Evolutionary conservation across 2,329 filamentous ascomycete species (phyloP), one percentile per base, ranked within the genome.

Genomic region (Aspergillus ustus): DNA sequence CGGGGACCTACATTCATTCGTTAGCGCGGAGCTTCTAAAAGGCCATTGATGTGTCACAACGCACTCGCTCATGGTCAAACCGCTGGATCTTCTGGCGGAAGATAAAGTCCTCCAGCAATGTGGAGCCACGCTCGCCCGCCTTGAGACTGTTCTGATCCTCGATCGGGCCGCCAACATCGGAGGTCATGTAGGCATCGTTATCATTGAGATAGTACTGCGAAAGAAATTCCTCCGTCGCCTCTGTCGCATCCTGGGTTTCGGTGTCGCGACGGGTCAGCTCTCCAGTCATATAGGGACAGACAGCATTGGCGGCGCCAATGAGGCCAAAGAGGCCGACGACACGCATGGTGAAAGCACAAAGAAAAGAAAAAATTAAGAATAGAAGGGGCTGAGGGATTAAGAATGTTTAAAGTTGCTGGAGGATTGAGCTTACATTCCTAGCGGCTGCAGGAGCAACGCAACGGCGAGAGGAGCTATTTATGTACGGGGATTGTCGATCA

Each of bases 41-140:
- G 25, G 25, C 25, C 25, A 5, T 25, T 25, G 25, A 25, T 25
- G 25, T 5, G 6, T 25, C 25, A 25, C 25, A 25, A 17, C 79
- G 70, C 75, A 89, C 89, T 22, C 89, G 80, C 70, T 91, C 89
- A 67, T 91, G 89, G 60, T 91, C 88, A 68, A 91, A 91, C 57
- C 84, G 85, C 52, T 86, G 86, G 46, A 90, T 89, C 78, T 90
- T 91, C 69, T 92, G 88, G 34, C 89, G 83, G 71, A 90, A 88
- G 65, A 89, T 87, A 54, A 89, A 91, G 71, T 92, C 90, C 69
- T 92, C 90, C 0, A 92, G 78, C 20, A 92, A 77, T 0, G 87
- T 89, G 1, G 89, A 84, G 1, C 90, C 90, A 49, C 89, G 81
- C 7, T 84, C 81, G 2, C 90, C 90, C n/a, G 84, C 88, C 68